Evolutionary conservation across 148 eudicot species (phyloP), one percentile per base, ranked within the genome.

Genomic region (Dysphania ambrosioides): DNA sequence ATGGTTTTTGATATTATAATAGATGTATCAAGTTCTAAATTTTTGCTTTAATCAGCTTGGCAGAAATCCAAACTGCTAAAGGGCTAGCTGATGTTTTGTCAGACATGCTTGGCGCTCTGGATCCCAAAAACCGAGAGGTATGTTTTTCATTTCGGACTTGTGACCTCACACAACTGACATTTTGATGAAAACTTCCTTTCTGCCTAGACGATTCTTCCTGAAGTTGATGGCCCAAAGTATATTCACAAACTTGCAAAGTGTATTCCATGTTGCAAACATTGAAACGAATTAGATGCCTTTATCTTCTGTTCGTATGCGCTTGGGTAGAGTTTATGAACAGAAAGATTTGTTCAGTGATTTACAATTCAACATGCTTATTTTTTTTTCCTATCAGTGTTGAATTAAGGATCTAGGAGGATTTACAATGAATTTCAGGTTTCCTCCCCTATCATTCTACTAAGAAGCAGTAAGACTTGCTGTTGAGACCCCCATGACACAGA

Each of bases 41-140:
- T 38, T 23, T 75, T 64, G 42, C 71, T 31, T 75, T 18, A 75
- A 84, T 72, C 88, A 92, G 97, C 81, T 60, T 86, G 87, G 47
- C 64, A 35, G 97, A 93, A 84, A 88, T 93, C 49, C 85, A 78
- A 77, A 90, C 72, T 82, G 98, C 96, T 4, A 84, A 90, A 82
- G 98, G 93, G 75, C 59, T 88, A 49, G 90, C 93, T 36, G 96
- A 90, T 79, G 89, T 93, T 72, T 78, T 93, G 59, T 83, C 66
- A 80, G 98, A 93, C 75, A 90, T 93, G 88, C 90, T 93, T 63
- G 83, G 79, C 64, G 96, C 93, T 41, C 74, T 93, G 81, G 89
- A 87, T 84, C 93, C 98, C 24, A 83, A 79, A 55, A 86, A 83
- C 66, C 72, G 27, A 40, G 77, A 80, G 83, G 83, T 80, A 68